phyloP scores from a whole-genome alignment of 2,329 filamentous ascomycete genomes.

The Tolypocladium paradoxum region DNA sequence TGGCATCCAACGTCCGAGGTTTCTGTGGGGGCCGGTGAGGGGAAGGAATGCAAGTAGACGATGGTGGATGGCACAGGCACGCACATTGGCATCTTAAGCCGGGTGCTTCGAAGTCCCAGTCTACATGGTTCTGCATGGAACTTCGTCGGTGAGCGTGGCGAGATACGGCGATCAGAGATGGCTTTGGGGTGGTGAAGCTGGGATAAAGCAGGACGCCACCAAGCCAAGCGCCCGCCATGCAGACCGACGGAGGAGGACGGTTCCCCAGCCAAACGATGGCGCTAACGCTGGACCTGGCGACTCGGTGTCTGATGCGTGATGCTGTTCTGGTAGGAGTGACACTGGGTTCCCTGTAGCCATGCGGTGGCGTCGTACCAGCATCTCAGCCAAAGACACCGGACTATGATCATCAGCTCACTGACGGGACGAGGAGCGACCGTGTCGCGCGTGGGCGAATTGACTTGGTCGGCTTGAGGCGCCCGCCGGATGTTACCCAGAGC shows the following conservation, averaged over 20 bases:
- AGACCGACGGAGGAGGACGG: not conserved
- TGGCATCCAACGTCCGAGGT: not conserved
- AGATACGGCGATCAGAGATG: not conserved
- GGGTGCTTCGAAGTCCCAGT: too few species aligned
- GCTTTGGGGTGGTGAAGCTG: not conserved
- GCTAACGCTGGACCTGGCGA: not conserved
- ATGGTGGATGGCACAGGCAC: not conserved
- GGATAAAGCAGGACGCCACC: not conserved
- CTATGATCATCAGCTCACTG: not conserved
- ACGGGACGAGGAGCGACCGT: not conserved
- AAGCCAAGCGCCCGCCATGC: too few species aligned
- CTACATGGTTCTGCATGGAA: not conserved
- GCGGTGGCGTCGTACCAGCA: not conserved
- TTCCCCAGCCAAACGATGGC: not conserved
- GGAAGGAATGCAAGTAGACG: not conserved
- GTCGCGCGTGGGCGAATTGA: not conserved
- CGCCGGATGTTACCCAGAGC: not conserved
- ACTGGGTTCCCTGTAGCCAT: not conserved
- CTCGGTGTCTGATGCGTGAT: not conserved
- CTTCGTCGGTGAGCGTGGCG: not conserved
- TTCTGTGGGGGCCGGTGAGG: not conserved
- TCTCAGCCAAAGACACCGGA: not conserved
- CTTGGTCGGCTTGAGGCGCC: not conserved
- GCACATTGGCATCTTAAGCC: not conserved
- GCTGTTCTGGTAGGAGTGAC: not conserved